Evolutionary conservation across 352 stramenopile species (phyloP).

Genomic region (Globisporangium irregulare): DNA sequence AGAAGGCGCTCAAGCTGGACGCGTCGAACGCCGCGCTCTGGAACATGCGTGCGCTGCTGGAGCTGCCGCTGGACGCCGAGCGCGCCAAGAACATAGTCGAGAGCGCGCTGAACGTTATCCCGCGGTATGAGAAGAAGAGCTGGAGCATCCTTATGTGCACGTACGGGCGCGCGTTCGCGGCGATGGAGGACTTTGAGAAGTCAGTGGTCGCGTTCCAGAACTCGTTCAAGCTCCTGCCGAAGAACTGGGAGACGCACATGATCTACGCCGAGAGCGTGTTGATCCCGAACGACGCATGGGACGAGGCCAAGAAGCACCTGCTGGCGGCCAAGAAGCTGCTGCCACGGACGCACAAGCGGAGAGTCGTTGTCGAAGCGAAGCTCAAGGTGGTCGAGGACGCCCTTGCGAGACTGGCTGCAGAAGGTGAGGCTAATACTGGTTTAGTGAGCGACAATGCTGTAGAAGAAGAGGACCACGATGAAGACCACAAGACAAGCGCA

Average conservation of each 20-base stretch:
- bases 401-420: background rate
- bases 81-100: conserved; percentile 76
- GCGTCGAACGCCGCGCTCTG: conserved; percentile 59
- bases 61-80: conserved; percentile 61
- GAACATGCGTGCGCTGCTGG: conserved; percentile 80
- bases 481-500: conserved; percentile 1
- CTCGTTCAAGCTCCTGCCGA: conserved; percentile 73
- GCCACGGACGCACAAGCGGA: conserved; percentile 48
- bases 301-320: conserved; percentile 71
- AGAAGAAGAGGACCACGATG: conserved; percentile 13
- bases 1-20: conserved; percentile 78
- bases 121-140: conserved; percentile 78
- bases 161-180: conserved; percentile 71
- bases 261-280: conserved; percentile 81
- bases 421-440: background rate
- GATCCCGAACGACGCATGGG: conserved; percentile 66
- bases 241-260: conserved; percentile 84
- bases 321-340: conserved; percentile 59
- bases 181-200: conserved; percentile 65
- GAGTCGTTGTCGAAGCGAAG: conserved; percentile 57
- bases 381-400: conserved; percentile 41
- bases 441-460: background rate
- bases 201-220: conserved; percentile 76
- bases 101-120: conserved; percentile 58
- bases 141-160: conserved; percentile 86